Base-by-base conservation (phyloP, 176 grass and related monocot species). In the Aegilops bicornis region DNA sequence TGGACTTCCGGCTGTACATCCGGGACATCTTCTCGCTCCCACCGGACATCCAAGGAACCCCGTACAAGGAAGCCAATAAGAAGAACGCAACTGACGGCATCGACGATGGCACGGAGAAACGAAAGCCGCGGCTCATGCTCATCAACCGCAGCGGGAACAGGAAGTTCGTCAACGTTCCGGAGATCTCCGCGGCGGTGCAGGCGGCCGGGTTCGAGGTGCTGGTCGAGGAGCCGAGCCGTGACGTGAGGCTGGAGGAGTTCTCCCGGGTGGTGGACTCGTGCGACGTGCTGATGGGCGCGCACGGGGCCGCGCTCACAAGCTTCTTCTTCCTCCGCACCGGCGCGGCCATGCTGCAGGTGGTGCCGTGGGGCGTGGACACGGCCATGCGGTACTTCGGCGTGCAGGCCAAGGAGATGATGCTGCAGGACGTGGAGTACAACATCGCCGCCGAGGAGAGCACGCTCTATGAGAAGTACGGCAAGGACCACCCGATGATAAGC, bases 231-330 rank as follows among this genome's bases (percentile, higher is more conserved):
- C 88, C 88, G 25, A 82, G 77, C 0, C 50, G 82, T 3, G 90
- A 89, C 33, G 16, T 79, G 20, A 20, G 85, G 75, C 23, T 95
- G 5, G 77, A 87, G 27, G 83, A 89, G 70, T 85, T 95, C 39
- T 62, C 88, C 2, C 61, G 27, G 58, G 6, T 54, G 4, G 87
- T 97, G 13, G 90, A 97, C 84, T 88, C 95, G 13, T 93, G 92
- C 54, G 95, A 97, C 65, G 86, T 90, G 77, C 72, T 94, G 20
- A 94, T 97, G 92, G 95, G 95, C 42, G 95, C 84, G 58, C 95
- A 97, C 62, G 95, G 95, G 15, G 95, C 95, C 1, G 90, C 90
- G 3, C 82, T 97, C 19, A 94, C 95, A 39, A 89, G 92, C 84
- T 86, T 91, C 13, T 59, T 97, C 68, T 97, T 95, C 80, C 90